A percentile compares a stretch with the other conserved stretches of the same genome.
phyloP scores from a whole-genome alignment of 306 rosid species.

The Prunus campanulata region DNA sequence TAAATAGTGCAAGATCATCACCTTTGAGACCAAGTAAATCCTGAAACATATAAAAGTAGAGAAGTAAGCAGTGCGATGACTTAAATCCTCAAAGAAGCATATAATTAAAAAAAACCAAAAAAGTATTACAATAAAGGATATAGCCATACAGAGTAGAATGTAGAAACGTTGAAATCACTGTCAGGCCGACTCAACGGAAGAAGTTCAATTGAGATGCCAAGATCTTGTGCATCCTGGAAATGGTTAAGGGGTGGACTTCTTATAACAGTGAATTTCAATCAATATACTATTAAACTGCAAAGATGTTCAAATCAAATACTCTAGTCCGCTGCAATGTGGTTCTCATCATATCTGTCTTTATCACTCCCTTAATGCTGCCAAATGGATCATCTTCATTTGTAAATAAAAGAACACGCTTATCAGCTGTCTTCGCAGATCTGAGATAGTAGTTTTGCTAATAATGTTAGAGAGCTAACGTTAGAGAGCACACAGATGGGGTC shows the following conservation, averaged over 20 bases:
- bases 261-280: constrained; percentile 3
- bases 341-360: constrained; percentile 77
- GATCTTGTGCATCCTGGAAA: constrained; percentile 84
- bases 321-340: constrained; percentile 87
- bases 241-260: constrained; percentile 12
- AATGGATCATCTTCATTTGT: constrained; percentile 97
- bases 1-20: constrained; percentile 60
- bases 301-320: constrained; percentile 40
- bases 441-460: constrained; percentile 17
- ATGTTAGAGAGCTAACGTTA: constrained; percentile 16
- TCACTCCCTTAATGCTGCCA: constrained; percentile 60
- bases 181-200: constrained; percentile 69
- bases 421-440: constrained; percentile 75
- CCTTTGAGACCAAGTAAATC: constrained; percentile 76
- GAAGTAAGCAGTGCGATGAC: constrained; percentile 16
- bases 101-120: background rate
- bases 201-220: constrained; percentile 84
- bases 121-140: constrained; percentile 15
- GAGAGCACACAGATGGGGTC: constrained; percentile 7
- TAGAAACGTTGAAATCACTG: constrained; percentile 56
- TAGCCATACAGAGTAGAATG: constrained; percentile 71
- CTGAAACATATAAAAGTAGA: constrained; percentile 36
- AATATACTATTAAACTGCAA: background rate
- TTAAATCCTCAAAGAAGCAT: constrained; percentile 12
- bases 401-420: constrained; percentile 80